phyloP scores from a whole-genome alignment of 352 stramenopile species.

The Phytopythium oedochilum region DNA sequence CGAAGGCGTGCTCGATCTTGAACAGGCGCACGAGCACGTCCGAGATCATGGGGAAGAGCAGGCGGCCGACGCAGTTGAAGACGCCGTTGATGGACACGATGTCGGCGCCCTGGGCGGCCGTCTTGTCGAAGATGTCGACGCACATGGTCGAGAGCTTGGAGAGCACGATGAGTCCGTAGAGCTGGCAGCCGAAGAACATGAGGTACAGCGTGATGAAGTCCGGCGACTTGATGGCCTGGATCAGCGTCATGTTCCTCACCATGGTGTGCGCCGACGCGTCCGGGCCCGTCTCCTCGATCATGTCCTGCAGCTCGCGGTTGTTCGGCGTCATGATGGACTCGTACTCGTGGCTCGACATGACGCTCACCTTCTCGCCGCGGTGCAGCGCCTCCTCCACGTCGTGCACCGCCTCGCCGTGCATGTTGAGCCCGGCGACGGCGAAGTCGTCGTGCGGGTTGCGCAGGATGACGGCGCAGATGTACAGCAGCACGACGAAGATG shows the following conservation, averaged over 20 bases:
- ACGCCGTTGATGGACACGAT: conserved; percentile 66
- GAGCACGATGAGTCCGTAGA: conserved; percentile 63
- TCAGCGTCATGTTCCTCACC: conserved; percentile 45
- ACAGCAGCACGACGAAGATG: conserved; percentile 39
- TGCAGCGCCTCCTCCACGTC: conserved; percentile 16
- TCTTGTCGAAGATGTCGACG: conserved; percentile 43
- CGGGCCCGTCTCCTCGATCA: conserved; percentile 21
- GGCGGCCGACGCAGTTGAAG: conserved; percentile 57
- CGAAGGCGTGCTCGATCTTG: conserved; percentile 52
- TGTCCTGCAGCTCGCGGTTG: conserved; percentile 19
- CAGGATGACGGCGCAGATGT: conserved; percentile 37
- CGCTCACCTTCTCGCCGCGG: conserved; percentile 14
- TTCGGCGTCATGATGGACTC: conserved; percentile 30
- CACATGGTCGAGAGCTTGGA: conserved; percentile 64
- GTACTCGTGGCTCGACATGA: conserved; percentile 29
- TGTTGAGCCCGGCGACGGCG: conserved; percentile 43
- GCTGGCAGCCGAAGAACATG: conserved; percentile 61
- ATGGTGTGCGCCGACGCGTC: conserved; percentile 32
- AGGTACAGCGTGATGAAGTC: conserved; percentile 69
- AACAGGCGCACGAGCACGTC: conserved; percentile 35
- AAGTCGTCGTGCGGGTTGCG: conserved; percentile 52
- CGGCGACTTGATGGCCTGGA: conserved; percentile 42
- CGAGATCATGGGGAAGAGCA: conserved; percentile 43
- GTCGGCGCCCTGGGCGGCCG: conserved; percentile 25
- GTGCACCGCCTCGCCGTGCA: conserved; percentile 47